Evolutionary conservation across 2,329 filamentous ascomycete genomes (phyloP).

Genomic region (Paracamarosporium sp.): DNA sequence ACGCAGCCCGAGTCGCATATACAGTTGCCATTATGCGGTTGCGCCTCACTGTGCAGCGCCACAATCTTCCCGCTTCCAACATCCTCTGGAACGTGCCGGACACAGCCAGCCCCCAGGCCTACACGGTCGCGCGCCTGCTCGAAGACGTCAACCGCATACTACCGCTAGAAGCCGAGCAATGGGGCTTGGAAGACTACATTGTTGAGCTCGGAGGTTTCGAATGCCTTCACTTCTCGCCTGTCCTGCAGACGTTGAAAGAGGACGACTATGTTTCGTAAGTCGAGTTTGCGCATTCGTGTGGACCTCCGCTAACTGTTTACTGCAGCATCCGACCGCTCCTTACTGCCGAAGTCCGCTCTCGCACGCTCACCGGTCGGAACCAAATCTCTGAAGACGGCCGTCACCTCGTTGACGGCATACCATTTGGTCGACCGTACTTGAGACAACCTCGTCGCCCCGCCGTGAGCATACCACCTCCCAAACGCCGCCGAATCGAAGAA

Average conservation of each 20-base stretch:
- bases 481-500: slow-evolving; percentile 58
- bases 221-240: slow-evolving; percentile 82
- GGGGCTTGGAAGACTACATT: slow-evolving; percentile 89
- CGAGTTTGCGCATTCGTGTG: background rate
- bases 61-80: slow-evolving; percentile 45
- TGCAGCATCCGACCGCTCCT: slow-evolving; percentile 78
- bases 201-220: slow-evolving; percentile 83
- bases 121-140: slow-evolving; percentile 77
- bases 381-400: slow-evolving; percentile 82
- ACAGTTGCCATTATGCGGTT: slow-evolving; percentile 40
- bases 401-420: slow-evolving; percentile 83
- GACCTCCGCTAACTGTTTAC: slow-evolving; percentile 5
- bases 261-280: slow-evolving; percentile 83
- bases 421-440: slow-evolving; percentile 79
- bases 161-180: slow-evolving; percentile 80
- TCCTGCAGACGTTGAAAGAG: slow-evolving; percentile 74
- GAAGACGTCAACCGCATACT: slow-evolving; percentile 80
- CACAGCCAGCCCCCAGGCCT: slow-evolving; percentile 35
- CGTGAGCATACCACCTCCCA: slow-evolving; percentile 75
- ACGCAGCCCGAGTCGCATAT: background rate
- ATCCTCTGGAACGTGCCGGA: slow-evolving; percentile 46
- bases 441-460: slow-evolving; percentile 67
- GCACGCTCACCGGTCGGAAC: slow-evolving; percentile 76
- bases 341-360: slow-evolving; percentile 74
- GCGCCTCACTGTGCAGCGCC: slow-evolving; percentile 44